A percentile compares a stretch with the other conserved stretches of the same genome.
Conservation (phyloP, 331 rosid genomes). For the Phaseolus coccineus region DNA sequence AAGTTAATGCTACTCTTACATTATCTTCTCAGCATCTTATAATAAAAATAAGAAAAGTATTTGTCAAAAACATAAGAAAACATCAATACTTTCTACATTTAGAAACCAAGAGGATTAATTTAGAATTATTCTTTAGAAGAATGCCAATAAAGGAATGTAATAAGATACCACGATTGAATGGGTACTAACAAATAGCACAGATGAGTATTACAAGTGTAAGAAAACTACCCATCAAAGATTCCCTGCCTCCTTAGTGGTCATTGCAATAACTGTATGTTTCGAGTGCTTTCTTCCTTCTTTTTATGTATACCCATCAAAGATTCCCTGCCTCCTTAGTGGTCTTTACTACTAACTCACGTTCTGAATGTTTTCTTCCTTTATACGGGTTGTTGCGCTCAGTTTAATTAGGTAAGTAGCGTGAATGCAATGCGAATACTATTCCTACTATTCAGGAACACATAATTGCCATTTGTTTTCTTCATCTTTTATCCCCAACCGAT, state of each 20-base stretch:
- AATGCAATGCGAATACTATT: background rate
- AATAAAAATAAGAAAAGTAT: background rate
- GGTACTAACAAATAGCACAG: background rate
- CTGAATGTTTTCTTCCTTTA: background rate
- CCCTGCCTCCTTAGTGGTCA: slow-evolving; percentile 17
- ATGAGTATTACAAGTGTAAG: background rate
- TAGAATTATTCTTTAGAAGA: slow-evolving; percentile 10
- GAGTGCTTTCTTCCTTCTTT: slow-evolving; percentile 22
- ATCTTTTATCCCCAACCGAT: background rate
- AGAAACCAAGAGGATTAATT: background rate
- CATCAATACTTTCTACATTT: background rate
- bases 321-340: slow-evolving; percentile 34
- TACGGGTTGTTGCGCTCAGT: background rate
- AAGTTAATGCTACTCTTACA: background rate
- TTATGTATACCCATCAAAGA: slow-evolving; percentile 20
- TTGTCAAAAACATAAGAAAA: background rate
- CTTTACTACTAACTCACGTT: slow-evolving; percentile 5
- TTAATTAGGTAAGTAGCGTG: background rate
- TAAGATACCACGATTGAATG: background rate
- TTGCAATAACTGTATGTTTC: background rate
- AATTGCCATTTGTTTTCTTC: background rate
- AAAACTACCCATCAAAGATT: background rate
- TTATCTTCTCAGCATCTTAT: background rate
- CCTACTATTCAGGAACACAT: background rate
- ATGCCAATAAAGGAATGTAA: background rate